Base-by-base conservation (phyloP, 805 yeast genomes). In the Starmerella khaoyaiensis region DNA sequence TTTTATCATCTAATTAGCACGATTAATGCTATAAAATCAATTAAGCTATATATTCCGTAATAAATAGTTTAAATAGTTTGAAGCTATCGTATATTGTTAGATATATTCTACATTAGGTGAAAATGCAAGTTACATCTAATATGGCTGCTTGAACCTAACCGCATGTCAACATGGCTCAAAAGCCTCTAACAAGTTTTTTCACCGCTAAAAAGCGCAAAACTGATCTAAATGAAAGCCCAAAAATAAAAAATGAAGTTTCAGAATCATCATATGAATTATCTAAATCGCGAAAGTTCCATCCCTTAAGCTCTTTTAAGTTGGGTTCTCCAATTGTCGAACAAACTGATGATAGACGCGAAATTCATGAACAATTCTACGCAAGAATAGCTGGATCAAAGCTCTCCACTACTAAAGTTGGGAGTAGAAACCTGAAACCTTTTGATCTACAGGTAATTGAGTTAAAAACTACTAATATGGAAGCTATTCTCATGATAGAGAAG, bases 401-500 rank as follows among this genome's bases (percentile, higher is more conserved):
- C 16, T 20, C 25, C 4, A 5, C 26, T 5, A n/a, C 15, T 7
- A 8, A 8, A 4, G 9, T 8, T 19, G 35, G 38, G 29, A 38
- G 48, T 4, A 32, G 47, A n/a, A 62, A 62, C 39, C 57, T 76
- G 31, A 79, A 94, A 0, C 95, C 96, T 0, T 57, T 86, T 25
- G 96, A 84, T 47, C 69, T 68, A 43, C 96, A 86, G 56, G 74
- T 75, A 42, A 61, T 74, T 21, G 76, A 74, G 3, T 59, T 90
- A 35, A 84, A 84, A 51, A 47, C 57, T 5, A 50, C 57, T 2
- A 61, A 87, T 52, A 52, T 52, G 35, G 94, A 82, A 47, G 80
- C 80, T 36, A 48, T 90, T 1, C 61, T 90, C 7, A 75, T 90
- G 0, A 67, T 87, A 19, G 90, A 90, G 54, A 93, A 81, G 3